phyloP scores from a whole-genome alignment of 805 yeast species.

The Schizosaccharomyces osmophilus region DNA sequence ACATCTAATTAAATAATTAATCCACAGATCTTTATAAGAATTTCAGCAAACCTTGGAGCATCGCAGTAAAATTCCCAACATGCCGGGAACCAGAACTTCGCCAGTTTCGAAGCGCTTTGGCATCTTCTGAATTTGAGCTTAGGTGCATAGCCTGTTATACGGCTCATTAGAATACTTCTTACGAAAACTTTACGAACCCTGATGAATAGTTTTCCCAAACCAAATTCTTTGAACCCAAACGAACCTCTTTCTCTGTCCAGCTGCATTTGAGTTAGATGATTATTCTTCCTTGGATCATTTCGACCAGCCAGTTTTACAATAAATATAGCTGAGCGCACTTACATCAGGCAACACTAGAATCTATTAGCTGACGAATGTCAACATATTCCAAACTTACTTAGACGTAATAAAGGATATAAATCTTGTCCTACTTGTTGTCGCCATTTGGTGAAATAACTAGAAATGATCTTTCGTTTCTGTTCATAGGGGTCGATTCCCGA shows the following conservation, averaged over 20 bases:
- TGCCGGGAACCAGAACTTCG: conserved; percentile 13
- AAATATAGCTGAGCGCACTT: background rate
- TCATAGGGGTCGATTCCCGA: background rate
- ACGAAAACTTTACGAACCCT: conserved; percentile 5
- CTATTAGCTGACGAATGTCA: background rate
- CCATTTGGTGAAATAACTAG: conserved; percentile 26
- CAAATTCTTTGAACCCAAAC: conserved; percentile 39
- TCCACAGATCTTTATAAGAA: background rate
- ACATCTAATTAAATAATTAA: conserved; percentile 13
- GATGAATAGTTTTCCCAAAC: conserved; percentile 27
- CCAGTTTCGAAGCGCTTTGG: conserved; percentile 25
- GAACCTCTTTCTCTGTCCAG: conserved; percentile 29
- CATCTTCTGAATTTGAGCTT: conserved; percentile 37
- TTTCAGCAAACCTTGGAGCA: conserved; percentile 16
- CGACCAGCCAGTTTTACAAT: background rate
- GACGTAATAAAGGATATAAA: conserved; percentile 39
- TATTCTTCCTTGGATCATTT: no score
- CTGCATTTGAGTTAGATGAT: conserved; percentile 22
- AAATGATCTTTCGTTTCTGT: conserved; percentile 10
- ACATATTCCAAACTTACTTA: conserved; percentile 13
- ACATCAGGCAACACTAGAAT: conserved; percentile 4
- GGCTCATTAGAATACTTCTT: background rate
- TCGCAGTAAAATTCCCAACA: conserved; percentile 24
- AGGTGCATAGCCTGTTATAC: conserved; percentile 16
- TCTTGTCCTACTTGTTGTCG: conserved; percentile 31